Base-by-base conservation (phyloP, 805 yeast species). In the Monosporozyma yasuniensis region DNA sequence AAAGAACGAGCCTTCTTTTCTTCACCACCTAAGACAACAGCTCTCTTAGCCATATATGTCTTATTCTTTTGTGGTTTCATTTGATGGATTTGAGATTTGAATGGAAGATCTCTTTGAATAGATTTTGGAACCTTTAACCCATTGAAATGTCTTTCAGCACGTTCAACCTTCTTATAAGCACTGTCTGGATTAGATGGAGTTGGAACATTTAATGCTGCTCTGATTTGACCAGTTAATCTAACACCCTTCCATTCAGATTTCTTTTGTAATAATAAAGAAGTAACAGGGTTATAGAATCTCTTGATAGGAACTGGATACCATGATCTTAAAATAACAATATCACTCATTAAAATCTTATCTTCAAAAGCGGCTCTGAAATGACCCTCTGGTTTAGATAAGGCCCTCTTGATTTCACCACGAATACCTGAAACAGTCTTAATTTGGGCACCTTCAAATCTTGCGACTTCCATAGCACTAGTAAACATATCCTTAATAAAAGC, bases 401-500 rank as follows among this genome's bases (percentile, higher is more conserved):
- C 99, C 55, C 97, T 76, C 67, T 93, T 93, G 60, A 93, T 91
- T 67, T 93, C 98, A 68, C 99, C 99, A 58, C 99, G 76, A 51
- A 93, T 88, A 52, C 99, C 99, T 7, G 96, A 87, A 4, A 93
- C 99, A 0, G 99, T 95, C 67, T 89, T 85, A 63, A 93, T 89
- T 44, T 89, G 83, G 0, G 99, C 99, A 51, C 99, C 99, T 72
- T 93, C 99, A 63, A 93, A 93, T 65, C 89, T 87, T 38, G 98
- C 98, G 50, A 91, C 96, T 70, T 93, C 99, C 69, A 93, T 74
- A 0, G 95, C 78, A 52, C 93, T 83, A 25, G 84, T 75, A 67
- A 93, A 93, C 99, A 93, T 93, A 61, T 91, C 97, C 69, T 88
- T 91, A 63, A 93, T 84, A 66, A 95, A 93, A 1, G 99, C 99